A percentile compares a stretch with the other conserved stretches of the same genome.
These are phyloP conservation scores for Dichomitus squalens DNA, from an alignment of 1,284 basidiomycete species.

Conservation along the genomic window DNA sequence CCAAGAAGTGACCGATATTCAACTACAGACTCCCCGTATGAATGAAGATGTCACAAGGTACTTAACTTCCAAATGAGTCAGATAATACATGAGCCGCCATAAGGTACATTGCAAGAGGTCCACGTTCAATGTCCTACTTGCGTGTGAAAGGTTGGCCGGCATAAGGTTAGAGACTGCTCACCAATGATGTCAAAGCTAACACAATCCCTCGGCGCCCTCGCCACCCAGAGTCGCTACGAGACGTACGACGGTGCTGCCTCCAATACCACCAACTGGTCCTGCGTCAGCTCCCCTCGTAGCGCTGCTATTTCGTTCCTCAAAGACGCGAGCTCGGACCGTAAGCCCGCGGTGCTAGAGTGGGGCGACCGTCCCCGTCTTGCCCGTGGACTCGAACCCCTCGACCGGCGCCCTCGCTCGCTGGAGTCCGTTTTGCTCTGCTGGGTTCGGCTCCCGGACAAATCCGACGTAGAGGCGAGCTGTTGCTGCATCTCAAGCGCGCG, in stretches of 20 bases:
- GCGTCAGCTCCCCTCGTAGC: constrained; percentile 8
- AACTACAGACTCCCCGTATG: too few relatives aligned
- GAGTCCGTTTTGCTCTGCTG: background rate
- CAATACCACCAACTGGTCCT: constrained; percentile 4
- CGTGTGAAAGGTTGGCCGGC: too few relatives aligned
- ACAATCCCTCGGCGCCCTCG: background rate
- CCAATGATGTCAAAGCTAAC: background rate
- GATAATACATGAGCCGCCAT: too few relatives aligned
- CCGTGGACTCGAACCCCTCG: background rate
- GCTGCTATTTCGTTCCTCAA: constrained; percentile 9
- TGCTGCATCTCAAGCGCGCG: background rate
- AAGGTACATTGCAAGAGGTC: too few relatives aligned
- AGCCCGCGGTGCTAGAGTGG: background rate
- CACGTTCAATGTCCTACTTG: too few relatives aligned
- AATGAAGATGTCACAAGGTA: too few relatives aligned
- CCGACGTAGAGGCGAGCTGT: background rate
- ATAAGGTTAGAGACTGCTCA: too few relatives aligned
- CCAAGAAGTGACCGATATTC: too few relatives aligned
- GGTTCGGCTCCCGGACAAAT: background rate
- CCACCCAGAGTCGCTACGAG: background rate
- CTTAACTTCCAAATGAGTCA: too few relatives aligned
- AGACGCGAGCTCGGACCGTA: constrained; percentile 3
- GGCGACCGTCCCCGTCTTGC: background rate
- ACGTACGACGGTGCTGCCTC: constrained; percentile 4
- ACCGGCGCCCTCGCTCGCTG: background rate